Evolutionary conservation across 1,284 basidiomycete species (phyloP).

Genomic region (Sporisorium graminicola): DNA sequence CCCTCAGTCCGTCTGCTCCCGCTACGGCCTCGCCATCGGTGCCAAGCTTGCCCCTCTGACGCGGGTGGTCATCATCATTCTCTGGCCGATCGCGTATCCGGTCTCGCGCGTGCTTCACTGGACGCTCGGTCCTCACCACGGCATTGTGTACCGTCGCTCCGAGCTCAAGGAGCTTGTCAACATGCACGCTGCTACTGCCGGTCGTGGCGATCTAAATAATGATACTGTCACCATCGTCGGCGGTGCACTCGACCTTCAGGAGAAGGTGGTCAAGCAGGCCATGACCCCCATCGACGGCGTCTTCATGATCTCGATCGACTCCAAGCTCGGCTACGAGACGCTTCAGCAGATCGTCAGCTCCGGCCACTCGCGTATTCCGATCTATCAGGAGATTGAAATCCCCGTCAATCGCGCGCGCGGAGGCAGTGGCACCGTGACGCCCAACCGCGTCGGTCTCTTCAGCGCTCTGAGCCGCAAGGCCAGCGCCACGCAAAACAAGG

Average conservation of each 20-base stretch:
- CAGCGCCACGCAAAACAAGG: slow-evolving; percentile 68
- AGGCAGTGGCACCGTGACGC: slow-evolving; percentile 46
- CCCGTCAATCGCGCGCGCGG: slow-evolving; percentile 39
- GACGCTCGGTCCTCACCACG: slow-evolving; percentile 68
- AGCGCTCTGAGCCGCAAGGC: slow-evolving; percentile 41
- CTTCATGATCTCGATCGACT: slow-evolving; percentile 85
- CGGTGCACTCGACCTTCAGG: slow-evolving; percentile 80
- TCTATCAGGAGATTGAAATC: slow-evolving; percentile 72
- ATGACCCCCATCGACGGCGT: slow-evolving; percentile 81
- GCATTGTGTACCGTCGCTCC: slow-evolving; percentile 67
- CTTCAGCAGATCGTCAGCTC: slow-evolving; percentile 80
- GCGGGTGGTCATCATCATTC: slow-evolving; percentile 64
- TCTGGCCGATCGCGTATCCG: slow-evolving; percentile 69
- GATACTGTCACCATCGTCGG: slow-evolving; percentile 83
- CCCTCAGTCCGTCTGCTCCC: slow-evolving; percentile 74
- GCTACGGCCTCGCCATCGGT: slow-evolving; percentile 69
- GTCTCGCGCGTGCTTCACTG: slow-evolving; percentile 69
- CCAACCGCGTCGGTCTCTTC: slow-evolving; percentile 35
- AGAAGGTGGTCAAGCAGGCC: slow-evolving; percentile 78
- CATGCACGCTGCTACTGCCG: slow-evolving; percentile 76
- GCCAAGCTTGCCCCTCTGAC: slow-evolving; percentile 68
- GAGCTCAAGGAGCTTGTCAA: slow-evolving; percentile 82
- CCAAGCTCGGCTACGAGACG: slow-evolving; percentile 82
- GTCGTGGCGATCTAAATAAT: slow-evolving; percentile 76
- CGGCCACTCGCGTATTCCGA: slow-evolving; percentile 78